These are phyloP conservation scores for Sporisorium iseilematis-ciliati DNA, from an alignment of 1,284 basidiomycete genomes.

Conservation along the genomic window DNA sequence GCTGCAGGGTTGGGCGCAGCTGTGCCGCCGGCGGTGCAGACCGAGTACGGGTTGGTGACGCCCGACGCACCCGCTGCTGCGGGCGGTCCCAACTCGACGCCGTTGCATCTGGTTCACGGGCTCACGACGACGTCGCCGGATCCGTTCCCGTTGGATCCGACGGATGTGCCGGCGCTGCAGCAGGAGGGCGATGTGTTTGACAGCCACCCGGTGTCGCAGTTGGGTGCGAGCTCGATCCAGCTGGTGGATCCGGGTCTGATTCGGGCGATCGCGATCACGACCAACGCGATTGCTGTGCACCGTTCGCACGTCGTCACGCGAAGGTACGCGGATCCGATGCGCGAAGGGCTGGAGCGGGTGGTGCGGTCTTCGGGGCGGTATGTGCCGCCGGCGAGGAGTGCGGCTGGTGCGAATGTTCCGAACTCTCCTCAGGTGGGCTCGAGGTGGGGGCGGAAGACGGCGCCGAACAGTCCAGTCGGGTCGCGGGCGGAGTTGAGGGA, in stretches of 20 bases:
- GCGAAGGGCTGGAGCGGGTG: slow-evolving; percentile 57
- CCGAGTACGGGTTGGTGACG: slow-evolving; percentile 45
- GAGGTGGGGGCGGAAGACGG: slow-evolving; percentile 48
- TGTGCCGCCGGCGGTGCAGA: slow-evolving; percentile 28
- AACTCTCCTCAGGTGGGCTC: slow-evolving; percentile 33
- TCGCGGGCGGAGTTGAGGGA: slow-evolving; percentile 9
- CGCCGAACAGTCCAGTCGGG: slow-evolving; percentile 43
- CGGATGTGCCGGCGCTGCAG: slow-evolving; percentile 60
- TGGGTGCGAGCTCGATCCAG: slow-evolving; percentile 27
- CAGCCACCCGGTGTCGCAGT: slow-evolving; percentile 21
- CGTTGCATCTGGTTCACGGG: slow-evolving; percentile 67
- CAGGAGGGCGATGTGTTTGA: slow-evolving; percentile 42
- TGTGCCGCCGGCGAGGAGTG: slow-evolving; percentile 2
- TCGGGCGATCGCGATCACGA: slow-evolving; percentile 65
- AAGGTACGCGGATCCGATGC: slow-evolving; percentile 66
- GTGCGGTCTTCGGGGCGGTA: slow-evolving; percentile 48
- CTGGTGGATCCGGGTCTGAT: slow-evolving; percentile 62
- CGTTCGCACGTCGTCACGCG: slow-evolving; percentile 65
- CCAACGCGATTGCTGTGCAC: slow-evolving; percentile 60
- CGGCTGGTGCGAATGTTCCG: not conserved
- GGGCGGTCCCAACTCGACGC: slow-evolving; percentile 66
- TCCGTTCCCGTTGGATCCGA: slow-evolving; percentile 64
- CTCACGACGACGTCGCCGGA: slow-evolving; percentile 61
- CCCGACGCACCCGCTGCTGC: slow-evolving; percentile 36
- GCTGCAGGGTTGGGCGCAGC: slow-evolving; percentile 56